phyloP scores from a whole-genome alignment of 306 rosid species.

The Acacia confusa region DNA sequence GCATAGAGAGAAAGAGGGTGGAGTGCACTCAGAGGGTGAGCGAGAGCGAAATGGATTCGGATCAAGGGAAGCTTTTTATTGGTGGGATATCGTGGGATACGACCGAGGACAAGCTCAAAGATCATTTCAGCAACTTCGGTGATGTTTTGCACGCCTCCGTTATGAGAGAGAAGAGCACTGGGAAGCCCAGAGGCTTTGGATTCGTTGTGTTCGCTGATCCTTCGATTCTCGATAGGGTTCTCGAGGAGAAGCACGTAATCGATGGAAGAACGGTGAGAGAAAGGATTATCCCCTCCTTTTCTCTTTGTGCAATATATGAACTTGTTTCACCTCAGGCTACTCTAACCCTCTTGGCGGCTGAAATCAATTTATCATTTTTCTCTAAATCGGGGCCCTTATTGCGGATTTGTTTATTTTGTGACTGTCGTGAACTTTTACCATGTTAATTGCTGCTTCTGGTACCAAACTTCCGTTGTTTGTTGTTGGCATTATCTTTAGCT shows the following conservation, averaged over 20 bases:
- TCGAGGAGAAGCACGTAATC: slow-evolving; percentile 62
- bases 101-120: slow-evolving; percentile 67
- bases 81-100: slow-evolving; percentile 87
- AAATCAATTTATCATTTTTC: background rate
- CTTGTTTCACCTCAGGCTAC: background rate
- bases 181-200: slow-evolving; percentile 75
- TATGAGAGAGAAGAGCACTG: slow-evolving; percentile 64
- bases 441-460: slow-evolving; percentile 11
- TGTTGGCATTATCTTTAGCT: background rate
- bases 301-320: background rate
- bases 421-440: background rate
- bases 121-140: slow-evolving; percentile 63
- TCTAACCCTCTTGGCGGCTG: background rate
- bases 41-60: slow-evolving; percentile 55
- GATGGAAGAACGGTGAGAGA: slow-evolving; percentile 69
- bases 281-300: background rate
- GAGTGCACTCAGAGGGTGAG: background rate
- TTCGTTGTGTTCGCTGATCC: slow-evolving; percentile 75
- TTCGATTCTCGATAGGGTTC: slow-evolving; percentile 68
- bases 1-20: background rate
- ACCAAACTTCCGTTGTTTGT: background rate
- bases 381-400: background rate
- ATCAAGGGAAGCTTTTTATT: slow-evolving; percentile 75
- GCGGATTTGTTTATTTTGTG: background rate
- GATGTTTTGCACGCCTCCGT: slow-evolving; percentile 66